Base-by-base conservation (phyloP, 768 basidiomycete species). In the Pilatotrama ljubarskyi region DNA sequence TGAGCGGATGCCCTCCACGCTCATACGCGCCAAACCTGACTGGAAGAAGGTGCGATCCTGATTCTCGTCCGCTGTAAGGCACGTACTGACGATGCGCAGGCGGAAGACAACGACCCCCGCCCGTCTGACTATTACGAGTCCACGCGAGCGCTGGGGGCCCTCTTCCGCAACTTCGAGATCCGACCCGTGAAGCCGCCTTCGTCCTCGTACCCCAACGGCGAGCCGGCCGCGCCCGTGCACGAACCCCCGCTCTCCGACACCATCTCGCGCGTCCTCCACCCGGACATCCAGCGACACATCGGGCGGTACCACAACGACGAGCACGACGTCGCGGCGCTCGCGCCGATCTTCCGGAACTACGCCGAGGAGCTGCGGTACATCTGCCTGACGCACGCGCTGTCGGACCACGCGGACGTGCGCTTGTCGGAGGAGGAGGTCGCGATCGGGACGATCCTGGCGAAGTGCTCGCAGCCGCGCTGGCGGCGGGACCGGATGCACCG, bases 21-120 rank as follows among this genome's bases (percentile, higher is more conserved):
- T 87, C 15, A 87, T 90, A 44, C 77, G 77, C n/a, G 83, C 79
- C 69, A 91, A 87, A 65, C 90, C 90, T 0, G 91, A 92, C 68
- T 93, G 91, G 91, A 83, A 89, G 59, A 80, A 79, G 63, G 55
- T 61, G 17, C 20, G 41, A 3, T 20, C 13, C 22, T n/a, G 29
- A 32, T 4, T 40, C 40, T 32, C 7, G 13, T 5, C 11, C 17
- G 75, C 13, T 18, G 47, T 38, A n/a, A 6, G 22, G 20, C 20
- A 6, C 22, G 6, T 36, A 32, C 52, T 47, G 24, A 38, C 11
- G 8, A 15, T 52, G 51, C 40, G 15, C 35, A 65, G 56, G 58
- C 68, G 2, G 43, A 75, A 20, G 70, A 67, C 17, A 65, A 64
- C 1, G 70, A 73, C 8, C 81, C 81, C 20, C 79, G 81, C 10